These are phyloP conservation scores for Camelina sativa DNA, from an alignment of 345 rosid species.

Conservation along the genomic window DNA sequence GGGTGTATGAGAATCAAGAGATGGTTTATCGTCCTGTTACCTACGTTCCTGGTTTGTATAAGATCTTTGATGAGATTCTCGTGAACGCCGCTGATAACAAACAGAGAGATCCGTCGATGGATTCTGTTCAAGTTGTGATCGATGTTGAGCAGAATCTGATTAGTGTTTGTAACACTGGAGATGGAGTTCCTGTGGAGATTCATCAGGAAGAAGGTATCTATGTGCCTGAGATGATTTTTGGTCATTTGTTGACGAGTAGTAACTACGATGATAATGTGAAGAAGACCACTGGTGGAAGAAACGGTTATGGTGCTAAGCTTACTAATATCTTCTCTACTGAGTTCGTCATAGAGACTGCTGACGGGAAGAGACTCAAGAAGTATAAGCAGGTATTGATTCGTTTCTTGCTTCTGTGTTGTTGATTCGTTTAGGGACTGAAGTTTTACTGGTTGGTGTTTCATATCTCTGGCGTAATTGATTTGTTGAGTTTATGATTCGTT, in stretches of 20 bases:
- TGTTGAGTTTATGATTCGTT: neutral
- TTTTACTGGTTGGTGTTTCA: neutral
- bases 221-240: slow-evolving; percentile 94
- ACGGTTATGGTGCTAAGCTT: slow-evolving; percentile 96
- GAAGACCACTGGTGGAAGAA: slow-evolving; percentile 98
- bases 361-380: slow-evolving; percentile 75
- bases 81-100: slow-evolving; percentile 97
- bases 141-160: slow-evolving; percentile 74
- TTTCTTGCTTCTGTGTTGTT: neutral
- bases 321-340: slow-evolving; percentile 88
- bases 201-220: slow-evolving; percentile 91
- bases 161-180: slow-evolving; percentile 90
- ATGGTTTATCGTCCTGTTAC: slow-evolving; percentile 75
- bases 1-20: slow-evolving; percentile 78
- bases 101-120: slow-evolving; percentile 89
- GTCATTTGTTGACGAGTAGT: slow-evolving; percentile 90
- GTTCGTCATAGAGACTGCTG: slow-evolving; percentile 90
- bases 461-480: neutral
- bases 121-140: slow-evolving; percentile 68
- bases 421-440: neutral
- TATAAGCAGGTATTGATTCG: slow-evolving; percentile 74
- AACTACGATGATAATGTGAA: slow-evolving; percentile 79
- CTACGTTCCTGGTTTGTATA: slow-evolving; percentile 93
- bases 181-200: slow-evolving; percentile 91
- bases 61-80: slow-evolving; percentile 94